Base-by-base conservation (phyloP, 148 eudicot species). In the Chenopodium album region DNA sequence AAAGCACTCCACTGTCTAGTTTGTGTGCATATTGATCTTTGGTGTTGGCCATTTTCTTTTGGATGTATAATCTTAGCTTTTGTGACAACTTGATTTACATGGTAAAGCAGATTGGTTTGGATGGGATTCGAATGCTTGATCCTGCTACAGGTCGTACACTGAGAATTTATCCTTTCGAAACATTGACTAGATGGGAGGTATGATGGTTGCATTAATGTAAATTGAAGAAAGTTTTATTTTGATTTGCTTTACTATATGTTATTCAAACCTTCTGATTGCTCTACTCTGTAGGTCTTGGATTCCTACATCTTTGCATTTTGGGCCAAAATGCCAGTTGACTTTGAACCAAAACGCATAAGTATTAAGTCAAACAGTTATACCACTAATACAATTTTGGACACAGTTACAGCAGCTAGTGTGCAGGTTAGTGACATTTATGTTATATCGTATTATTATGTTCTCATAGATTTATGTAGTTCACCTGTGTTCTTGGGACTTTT, bases 91-190 rank as follows among this genome's bases (percentile, higher is more conserved):
- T 81, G 46, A 69, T 20, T 44, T 48, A 22, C 63, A 31, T 68
- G 52, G 19, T 69, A 29, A 17, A 56, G 23, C 88, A 96, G 99
- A 86, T 96, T 86, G 97, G 99, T 23, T 89, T 96, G 86, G 95
- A 96, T 88, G 99, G 99, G 73, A 92, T 96, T 75, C 89, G 85
- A 47, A 73, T 96, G 87, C 92, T 96, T 87, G 99, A 96, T 87
- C 92, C 94, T 59, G 85, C 92, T 52, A 92, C 94, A 29, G 86
- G 89, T 84, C 88, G 95, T 73, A 94, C 89, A 16, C 80, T 92
- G 47, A 91, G 88, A 80, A 91, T 92, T 67, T 96, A 94, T 88
- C 84, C 97, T 22, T 92, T 96, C 46, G 99, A 96, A 64, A 79
- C 91, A 2, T 88, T 94, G 82, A 86, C 89, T 52, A 90, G 91